Evolutionary conservation across 176 grass and related monocot genomes (phyloP), one percentile per base, ranked within the genome.

Genomic region (Ampelocalamus luodianensis): DNA sequence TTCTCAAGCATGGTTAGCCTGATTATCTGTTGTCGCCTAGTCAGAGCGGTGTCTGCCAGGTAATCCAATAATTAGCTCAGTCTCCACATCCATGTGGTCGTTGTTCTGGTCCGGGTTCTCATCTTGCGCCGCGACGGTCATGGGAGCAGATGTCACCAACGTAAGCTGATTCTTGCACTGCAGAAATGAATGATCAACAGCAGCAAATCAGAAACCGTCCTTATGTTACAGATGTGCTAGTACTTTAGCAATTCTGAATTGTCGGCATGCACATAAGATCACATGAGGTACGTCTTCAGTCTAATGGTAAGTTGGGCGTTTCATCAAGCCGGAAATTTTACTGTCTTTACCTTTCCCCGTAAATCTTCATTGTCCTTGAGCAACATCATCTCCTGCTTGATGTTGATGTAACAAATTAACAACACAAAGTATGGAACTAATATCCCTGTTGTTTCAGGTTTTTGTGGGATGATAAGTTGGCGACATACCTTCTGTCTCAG

Each of bases 31-130:
- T 26, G 68, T 5, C 39, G 17, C 46, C 11, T 51, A 76, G 70
- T 42, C 34, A 71, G 18, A 15, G 42, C 78, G 85, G 8, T 72
- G 49, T 37, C 68, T 84, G 85, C 87, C 87, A 24, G 90, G 85
- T 23, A 89, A 72, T 37, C 93, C 93, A 54, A 94, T 90, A 67
- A 72, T 90, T 32, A 94, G 79, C 69, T 92, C 93, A 36, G 93
- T 94, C 54, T 92, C 93, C n/a, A 94, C 87, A 8, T 94, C 93
- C 68, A 32, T 71, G 9, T 12, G 29, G 7, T 86, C 53, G 49
- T 43, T 45, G 0, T 59, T 26, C 42, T 26, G 36, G 61, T 51
- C 37, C 24, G 34, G 40, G 5, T 55, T 55, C 22, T 13, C 42
- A 23, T 65, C 86, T 63, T 68, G 55, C 34, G 32, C 26, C 45